Conservation (phyloP, 1,284 basidiomycete genomes). For the Leccinum fallax region DNA sequence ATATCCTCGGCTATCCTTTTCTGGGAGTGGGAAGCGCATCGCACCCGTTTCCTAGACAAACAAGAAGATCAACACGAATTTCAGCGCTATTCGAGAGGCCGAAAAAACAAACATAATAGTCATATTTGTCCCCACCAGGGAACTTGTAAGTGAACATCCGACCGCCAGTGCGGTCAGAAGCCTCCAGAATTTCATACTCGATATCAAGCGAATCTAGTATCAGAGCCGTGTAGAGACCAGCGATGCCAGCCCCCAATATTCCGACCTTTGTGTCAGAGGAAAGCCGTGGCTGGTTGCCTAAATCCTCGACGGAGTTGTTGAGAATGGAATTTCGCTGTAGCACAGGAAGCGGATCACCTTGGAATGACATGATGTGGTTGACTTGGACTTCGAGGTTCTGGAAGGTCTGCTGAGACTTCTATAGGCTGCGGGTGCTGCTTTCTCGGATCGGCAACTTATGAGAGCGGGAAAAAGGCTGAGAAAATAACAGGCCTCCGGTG, state of each 20-base stretch:
- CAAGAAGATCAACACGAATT: not conserved
- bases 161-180: not conserved
- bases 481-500: not conserved
- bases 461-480: not conserved
- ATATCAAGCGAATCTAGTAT: not conserved
- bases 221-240: not conserved
- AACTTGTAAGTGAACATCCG: not conserved
- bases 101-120: not conserved
- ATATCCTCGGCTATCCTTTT: not conserved
- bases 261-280: constrained; percentile 10
- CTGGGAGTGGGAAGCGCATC: not conserved
- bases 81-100: not conserved
- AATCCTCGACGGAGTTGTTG: not conserved
- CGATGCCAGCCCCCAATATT: constrained; percentile 31
- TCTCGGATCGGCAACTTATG: not conserved
- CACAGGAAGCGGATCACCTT: not conserved
- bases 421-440: not conserved
- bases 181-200: not conserved
- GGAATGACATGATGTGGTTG: not conserved
- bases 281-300: not conserved
- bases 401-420: not conserved
- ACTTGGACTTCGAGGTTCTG: not conserved
- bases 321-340: not conserved
- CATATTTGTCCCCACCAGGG: not conserved
- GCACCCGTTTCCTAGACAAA: not conserved